These are phyloP conservation scores for Sordaria brevicollis DNA, from an alignment of 495 filamentous ascomycete genomes.

Conservation along the genomic window DNA sequence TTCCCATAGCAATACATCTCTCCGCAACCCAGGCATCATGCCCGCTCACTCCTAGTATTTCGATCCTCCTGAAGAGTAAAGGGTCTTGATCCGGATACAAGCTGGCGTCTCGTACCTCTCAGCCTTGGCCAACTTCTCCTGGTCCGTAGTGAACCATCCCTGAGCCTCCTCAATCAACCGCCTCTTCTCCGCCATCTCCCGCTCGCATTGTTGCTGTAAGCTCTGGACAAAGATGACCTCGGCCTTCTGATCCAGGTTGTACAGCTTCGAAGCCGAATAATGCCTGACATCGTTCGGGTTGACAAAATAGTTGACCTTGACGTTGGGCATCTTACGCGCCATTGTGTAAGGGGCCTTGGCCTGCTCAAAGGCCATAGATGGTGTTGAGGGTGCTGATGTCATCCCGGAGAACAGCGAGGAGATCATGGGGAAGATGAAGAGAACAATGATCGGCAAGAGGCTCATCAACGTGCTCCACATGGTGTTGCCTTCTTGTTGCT, in stretches of 20 bases:
- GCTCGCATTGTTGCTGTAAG: constrained; percentile 60
- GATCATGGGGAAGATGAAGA: constrained; percentile 81
- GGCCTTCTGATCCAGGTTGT: constrained; percentile 63
- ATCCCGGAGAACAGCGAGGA: constrained; percentile 64
- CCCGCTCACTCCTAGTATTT: background rate
- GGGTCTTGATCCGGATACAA: constrained; percentile 27
- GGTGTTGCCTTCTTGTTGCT: constrained; percentile 38
- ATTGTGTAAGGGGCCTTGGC: constrained; percentile 58
- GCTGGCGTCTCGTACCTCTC: constrained; percentile 26
- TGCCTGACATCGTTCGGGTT: constrained; percentile 67
- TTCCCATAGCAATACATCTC: background rate
- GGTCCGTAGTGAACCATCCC: constrained; percentile 80
- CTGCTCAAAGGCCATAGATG: constrained; percentile 60
- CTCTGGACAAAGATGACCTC: constrained; percentile 59
- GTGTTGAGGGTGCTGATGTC: constrained; percentile 45
- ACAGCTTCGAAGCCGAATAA: constrained; percentile 54
- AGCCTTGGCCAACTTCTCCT: constrained; percentile 55
- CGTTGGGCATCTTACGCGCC: constrained; percentile 55
- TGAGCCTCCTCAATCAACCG: constrained; percentile 67
- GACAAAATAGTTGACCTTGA: constrained; percentile 73
- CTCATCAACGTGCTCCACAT: constrained; percentile 47
- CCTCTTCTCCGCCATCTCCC: constrained; percentile 51
- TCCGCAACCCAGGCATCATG: background rate
- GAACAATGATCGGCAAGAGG: constrained; percentile 73
- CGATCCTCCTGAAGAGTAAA: background rate